phyloP scores from a whole-genome alignment of 345 rosid species.

The Eucalyptus cladocalyx region DNA sequence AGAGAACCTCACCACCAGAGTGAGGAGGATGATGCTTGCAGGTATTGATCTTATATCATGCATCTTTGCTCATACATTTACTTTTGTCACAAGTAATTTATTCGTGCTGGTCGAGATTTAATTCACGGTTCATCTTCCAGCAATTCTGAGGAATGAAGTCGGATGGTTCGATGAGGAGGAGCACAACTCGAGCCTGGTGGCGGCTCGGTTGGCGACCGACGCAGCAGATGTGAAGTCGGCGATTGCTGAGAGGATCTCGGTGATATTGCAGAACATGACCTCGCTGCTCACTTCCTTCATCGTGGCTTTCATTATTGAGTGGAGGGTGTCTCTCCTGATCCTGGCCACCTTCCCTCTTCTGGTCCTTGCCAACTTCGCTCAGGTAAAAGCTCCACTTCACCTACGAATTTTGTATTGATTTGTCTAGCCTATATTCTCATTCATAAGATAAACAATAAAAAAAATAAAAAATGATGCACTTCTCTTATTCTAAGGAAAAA shows the following conservation, averaged over 20 bases:
- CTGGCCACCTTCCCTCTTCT: conserved; percentile 91
- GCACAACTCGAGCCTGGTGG: conserved; percentile 90
- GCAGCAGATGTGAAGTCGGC: conserved; percentile 98
- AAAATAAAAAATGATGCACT: background rate
- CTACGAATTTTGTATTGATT: background rate
- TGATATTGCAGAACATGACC: conserved; percentile 97
- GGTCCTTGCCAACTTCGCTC: conserved; percentile 98
- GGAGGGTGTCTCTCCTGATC: conserved; percentile 99
- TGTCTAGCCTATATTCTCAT: background rate
- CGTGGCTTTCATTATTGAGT: conserved; percentile 93
- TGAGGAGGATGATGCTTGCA: conserved; percentile 98
- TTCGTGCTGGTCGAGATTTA: background rate
- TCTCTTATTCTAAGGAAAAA: background rate
- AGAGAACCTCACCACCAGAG: conserved; percentile 97
- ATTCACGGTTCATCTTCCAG: conserved; percentile 16
- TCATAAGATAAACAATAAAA: too few relatives aligned
- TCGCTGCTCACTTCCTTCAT: conserved; percentile 96
- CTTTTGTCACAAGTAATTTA: background rate
- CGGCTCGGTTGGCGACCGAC: conserved; percentile 81
- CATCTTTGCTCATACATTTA: background rate
- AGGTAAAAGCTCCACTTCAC: conserved; percentile 29
- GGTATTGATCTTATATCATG: conserved; percentile 22
- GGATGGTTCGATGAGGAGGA: conserved; percentile 99
- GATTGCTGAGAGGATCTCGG: conserved; percentile 94
- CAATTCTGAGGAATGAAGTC: conserved; percentile 91